phyloP scores from a whole-genome alignment of 176 grass and related monocot species.

The Hyparrhenia diplandra region DNA sequence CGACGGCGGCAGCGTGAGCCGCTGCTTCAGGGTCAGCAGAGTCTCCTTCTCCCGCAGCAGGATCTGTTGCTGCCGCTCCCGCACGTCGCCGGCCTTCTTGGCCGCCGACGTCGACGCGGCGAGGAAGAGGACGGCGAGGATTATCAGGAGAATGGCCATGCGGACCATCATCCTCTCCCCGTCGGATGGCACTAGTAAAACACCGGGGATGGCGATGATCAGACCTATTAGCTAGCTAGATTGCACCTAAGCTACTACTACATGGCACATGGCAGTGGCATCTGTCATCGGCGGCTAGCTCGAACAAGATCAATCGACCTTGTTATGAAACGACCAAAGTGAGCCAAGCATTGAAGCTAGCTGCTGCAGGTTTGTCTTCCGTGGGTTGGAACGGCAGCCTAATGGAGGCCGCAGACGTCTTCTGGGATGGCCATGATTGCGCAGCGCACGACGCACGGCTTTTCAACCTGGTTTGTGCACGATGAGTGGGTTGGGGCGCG shows the following conservation, averaged over 20 bases:
- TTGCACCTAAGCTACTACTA: not conserved
- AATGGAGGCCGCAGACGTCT: not conserved
- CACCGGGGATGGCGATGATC: not conserved
- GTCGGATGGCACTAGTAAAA: not conserved
- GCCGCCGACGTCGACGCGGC: not conserved
- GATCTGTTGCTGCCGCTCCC: not conserved
- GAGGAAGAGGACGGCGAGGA: slow-evolving; percentile 18
- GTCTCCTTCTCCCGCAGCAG: slow-evolving; percentile 50
- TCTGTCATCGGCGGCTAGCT: not conserved
- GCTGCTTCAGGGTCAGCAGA: slow-evolving; percentile 55
- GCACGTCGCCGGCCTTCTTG: not conserved
- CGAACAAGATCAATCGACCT: not conserved
- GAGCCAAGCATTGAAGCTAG: not conserved
- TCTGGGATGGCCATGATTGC: slow-evolving; percentile 28
- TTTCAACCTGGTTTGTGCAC: slow-evolving; percentile 3
- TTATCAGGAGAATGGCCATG: slow-evolving; percentile 28
- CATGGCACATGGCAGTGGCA: not conserved
- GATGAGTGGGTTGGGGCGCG: slow-evolving; percentile 11
- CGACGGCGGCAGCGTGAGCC: not conserved
- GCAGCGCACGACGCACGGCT: slow-evolving; percentile 8
- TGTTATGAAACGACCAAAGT: not conserved
- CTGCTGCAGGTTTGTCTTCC: not conserved
- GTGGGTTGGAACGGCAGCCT: not conserved
- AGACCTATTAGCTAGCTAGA: not conserved
- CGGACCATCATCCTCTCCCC: slow-evolving; percentile 32